phyloP scores from a whole-genome alignment of 768 basidiomycete genomes.

The Phanerochaete carnosa region DNA sequence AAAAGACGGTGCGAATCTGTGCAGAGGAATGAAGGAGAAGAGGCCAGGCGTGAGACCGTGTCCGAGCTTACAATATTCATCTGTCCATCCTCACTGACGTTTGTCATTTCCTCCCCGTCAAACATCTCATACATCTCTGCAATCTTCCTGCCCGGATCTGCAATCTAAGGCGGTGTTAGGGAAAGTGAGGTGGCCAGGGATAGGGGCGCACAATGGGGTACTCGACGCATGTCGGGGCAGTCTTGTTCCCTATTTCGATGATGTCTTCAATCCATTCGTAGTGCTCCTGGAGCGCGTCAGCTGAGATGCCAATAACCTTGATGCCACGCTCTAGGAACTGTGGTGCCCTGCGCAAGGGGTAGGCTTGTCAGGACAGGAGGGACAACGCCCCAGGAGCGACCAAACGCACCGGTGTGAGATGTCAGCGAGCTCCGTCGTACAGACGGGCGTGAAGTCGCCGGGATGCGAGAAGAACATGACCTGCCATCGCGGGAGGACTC shows the following conservation, averaged over 20 bases:
- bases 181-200: background rate
- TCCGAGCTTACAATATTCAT: slow-evolving; percentile 73
- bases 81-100: slow-evolving; percentile 78
- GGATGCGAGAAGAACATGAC: slow-evolving; percentile 93
- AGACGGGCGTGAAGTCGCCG: slow-evolving; percentile 86
- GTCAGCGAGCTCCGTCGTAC: slow-evolving; percentile 97
- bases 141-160: slow-evolving; percentile 82
- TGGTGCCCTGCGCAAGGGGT: slow-evolving; percentile 38
- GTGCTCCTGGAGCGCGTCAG: slow-evolving; percentile 85
- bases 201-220: slow-evolving; percentile 81
- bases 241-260: slow-evolving; percentile 68
- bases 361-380: background rate
- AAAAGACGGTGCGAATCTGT: slow-evolving; percentile 94
- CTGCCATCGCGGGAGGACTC: slow-evolving; percentile 32
- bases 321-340: slow-evolving; percentile 87
- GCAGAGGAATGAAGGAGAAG: background rate
- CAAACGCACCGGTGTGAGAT: slow-evolving; percentile 64
- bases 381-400: background rate
- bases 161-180: slow-evolving; percentile 55
- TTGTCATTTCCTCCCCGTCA: slow-evolving; percentile 90
- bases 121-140: slow-evolving; percentile 93
- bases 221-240: slow-evolving; percentile 68
- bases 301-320: slow-evolving; percentile 91
- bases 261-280: slow-evolving; percentile 88
- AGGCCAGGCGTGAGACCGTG: background rate